Evolutionary conservation across 495 filamentous ascomycete genomes (phyloP).

Genomic region (Parathielavia appendiculata): DNA sequence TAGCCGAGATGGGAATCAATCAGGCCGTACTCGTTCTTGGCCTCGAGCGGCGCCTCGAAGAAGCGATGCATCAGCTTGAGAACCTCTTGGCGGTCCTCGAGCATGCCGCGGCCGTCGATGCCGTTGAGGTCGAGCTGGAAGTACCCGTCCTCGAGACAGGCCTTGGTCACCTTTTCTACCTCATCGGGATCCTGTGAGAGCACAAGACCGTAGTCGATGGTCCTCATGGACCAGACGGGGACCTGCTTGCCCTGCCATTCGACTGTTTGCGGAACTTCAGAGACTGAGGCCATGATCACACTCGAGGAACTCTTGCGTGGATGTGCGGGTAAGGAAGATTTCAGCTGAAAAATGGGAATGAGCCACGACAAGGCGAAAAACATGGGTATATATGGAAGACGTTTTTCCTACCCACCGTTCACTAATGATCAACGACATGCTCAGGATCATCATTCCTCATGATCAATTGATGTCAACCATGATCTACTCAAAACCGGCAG

Average conservation of each 20-base stretch:
- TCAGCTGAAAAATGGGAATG: too few relatives aligned
- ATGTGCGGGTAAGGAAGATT: neutral
- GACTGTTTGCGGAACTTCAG: slow-evolving; percentile 40
- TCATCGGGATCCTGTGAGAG: slow-evolving; percentile 47
- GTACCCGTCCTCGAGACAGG: slow-evolving; percentile 48
- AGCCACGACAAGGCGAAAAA: too few relatives aligned
- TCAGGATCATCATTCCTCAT: too few relatives aligned
- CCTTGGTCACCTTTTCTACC: slow-evolving; percentile 45
- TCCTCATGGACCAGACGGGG: slow-evolving; percentile 48
- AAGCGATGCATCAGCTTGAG: slow-evolving; percentile 50
- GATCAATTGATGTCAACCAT: too few relatives aligned
- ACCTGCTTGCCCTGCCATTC: slow-evolving; percentile 49
- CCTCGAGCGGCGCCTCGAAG: slow-evolving; percentile 46
- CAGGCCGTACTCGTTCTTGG: slow-evolving; percentile 47
- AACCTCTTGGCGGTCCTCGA: slow-evolving; percentile 44
- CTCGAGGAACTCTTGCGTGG: neutral
- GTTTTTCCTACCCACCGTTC: too few relatives aligned
- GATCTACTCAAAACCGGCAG: too few relatives aligned
- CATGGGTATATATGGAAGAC: too few relatives aligned
- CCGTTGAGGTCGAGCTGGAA: slow-evolving; percentile 52
- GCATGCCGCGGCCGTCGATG: slow-evolving; percentile 45
- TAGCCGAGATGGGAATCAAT: slow-evolving; percentile 46
- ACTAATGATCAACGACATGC: too few relatives aligned
- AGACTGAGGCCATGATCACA: slow-evolving; percentile 36
- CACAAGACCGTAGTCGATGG: slow-evolving; percentile 43